phyloP scores from a whole-genome alignment of 2,329 filamentous ascomycete species.

The Ophiostoma australiae region DNA sequence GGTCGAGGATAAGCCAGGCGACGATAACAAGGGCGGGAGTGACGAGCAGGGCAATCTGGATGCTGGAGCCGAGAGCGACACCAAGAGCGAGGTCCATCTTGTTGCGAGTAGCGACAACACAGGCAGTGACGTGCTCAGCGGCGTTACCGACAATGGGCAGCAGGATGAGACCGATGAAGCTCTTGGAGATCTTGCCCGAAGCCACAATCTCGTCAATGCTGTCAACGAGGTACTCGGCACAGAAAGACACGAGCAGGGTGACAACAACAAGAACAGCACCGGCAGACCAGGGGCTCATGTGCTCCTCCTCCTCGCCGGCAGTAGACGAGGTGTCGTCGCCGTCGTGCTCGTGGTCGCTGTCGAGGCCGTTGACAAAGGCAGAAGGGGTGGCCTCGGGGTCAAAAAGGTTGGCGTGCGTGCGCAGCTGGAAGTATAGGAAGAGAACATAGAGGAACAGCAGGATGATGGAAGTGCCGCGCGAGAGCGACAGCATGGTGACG shows the following conservation, averaged over 20 bases:
- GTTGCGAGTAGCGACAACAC: slow-evolving; percentile 71
- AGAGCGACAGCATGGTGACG: slow-evolving; percentile 62
- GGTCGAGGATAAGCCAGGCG: slow-evolving; percentile 68
- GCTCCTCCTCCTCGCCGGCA: slow-evolving; percentile 42
- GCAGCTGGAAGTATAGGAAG: slow-evolving; percentile 74
- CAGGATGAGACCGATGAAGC: slow-evolving; percentile 75
- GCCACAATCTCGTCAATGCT: slow-evolving; percentile 65
- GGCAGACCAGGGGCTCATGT: slow-evolving; percentile 60
- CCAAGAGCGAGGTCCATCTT: slow-evolving; percentile 74
- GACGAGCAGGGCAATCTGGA: slow-evolving; percentile 77
- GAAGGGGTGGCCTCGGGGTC: slow-evolving; percentile 45
- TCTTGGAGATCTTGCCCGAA: slow-evolving; percentile 57
- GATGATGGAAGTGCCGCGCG: slow-evolving; percentile 70
- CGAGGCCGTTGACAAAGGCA: slow-evolving; percentile 22
- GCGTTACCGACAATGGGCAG: slow-evolving; percentile 80
- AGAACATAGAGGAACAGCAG: slow-evolving; percentile 69
- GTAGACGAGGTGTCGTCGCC: slow-evolving; percentile 32
- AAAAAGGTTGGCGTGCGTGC: slow-evolving; percentile 68
- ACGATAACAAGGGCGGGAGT: slow-evolving; percentile 75
- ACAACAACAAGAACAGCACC: slow-evolving; percentile 61
- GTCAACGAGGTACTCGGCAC: slow-evolving; percentile 72
- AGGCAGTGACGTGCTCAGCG: slow-evolving; percentile 75
- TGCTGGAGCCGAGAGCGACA: slow-evolving; percentile 74
- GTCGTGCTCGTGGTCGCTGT: slow-evolving; percentile 25
- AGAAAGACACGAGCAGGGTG: slow-evolving; percentile 70